These are phyloP conservation scores for Suillus sp. DNA, from an alignment of 768 basidiomycete genomes.

Conservation along the genomic window DNA sequence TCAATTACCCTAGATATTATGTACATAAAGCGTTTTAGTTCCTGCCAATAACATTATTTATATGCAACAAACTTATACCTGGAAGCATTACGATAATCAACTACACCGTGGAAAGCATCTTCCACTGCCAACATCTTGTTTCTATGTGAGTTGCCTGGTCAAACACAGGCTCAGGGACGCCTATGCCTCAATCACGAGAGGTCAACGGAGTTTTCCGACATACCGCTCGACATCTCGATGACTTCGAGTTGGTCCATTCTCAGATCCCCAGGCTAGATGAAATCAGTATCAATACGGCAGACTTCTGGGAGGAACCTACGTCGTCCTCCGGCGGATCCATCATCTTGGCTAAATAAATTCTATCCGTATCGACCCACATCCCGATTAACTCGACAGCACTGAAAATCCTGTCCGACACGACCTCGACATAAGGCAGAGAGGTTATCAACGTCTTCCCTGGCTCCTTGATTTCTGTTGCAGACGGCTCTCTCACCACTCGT, in stretches of 20 bases:
- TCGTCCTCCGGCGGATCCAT: not conserved
- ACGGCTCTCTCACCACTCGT: conserved; percentile 1
- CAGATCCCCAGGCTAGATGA: not conserved
- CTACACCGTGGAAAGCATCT: not conserved
- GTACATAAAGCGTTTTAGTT: not conserved
- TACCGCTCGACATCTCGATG: not conserved
- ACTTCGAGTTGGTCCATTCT: not conserved
- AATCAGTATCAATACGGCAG: not conserved
- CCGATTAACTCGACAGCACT: not conserved
- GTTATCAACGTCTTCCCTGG: not conserved
- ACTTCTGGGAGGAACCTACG: not conserved
- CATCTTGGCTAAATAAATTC: not conserved
- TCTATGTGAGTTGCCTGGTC: not conserved
- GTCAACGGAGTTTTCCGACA: not conserved
- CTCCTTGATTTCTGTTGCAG: not conserved
- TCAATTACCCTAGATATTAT: not conserved
- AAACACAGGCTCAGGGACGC: not conserved
- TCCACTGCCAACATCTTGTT: not conserved
- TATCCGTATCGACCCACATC: not conserved
- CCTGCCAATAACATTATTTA: not conserved
- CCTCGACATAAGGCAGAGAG: conserved; percentile 7
- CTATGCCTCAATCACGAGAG: not conserved
- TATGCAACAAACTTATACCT: not conserved
- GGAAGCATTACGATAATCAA: not conserved
- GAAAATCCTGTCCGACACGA: conserved; percentile 1